Evolutionary conservation across 768 basidiomycete genomes (phyloP), one percentile per base, ranked within the genome.

Genomic region (Rhodotorula babjevae): DNA sequence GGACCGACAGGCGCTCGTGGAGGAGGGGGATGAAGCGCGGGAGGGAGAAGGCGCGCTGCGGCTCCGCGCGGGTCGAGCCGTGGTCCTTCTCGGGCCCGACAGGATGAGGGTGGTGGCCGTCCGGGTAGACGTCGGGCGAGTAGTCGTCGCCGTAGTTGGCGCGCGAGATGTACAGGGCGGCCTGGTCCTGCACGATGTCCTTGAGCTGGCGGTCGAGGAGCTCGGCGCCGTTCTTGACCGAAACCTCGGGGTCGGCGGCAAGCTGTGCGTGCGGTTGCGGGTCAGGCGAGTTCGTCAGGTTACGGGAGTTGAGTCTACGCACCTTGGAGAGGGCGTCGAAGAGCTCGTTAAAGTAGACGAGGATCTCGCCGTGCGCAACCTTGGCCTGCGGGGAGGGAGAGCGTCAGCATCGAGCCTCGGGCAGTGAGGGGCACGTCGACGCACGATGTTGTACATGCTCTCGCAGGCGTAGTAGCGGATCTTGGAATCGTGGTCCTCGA

Each of bases 271-370:
- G 7, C 10, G 15, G 36, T 15, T 58, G 15, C 36, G 42, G 2
- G 67, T 52, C 21, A 69, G 44, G 44, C 55, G 49, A 47, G 11
- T 9, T 44, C 27, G 25, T 18, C 3, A 1, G 31, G 31, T 33
- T 25, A 1, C 23, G n/a, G 36, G 49, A 53, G 27, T 29, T 25
- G 52, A 47, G 58, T 7, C 14, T 14, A 8, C 86, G 68, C 78
- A 94, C 95, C 85, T 97, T 98, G 84, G 92, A 93, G 72, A 98
- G 85, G 2, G 93, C 90, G 82, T 98, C 96, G 77, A 99, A 99
- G 67, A 98, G 92, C 68, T 94, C 93, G 79, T 99, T 99, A 84
- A 97, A 99, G 80, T 94, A 96, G 23, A 97, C 87, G 68, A 99
- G 83, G 46, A 98, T 89, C 81, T 97, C 95, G 52, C 95, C 96